Conservation (phyloP, 306 rosid genomes). For the Fragaria ananassa region DNA sequence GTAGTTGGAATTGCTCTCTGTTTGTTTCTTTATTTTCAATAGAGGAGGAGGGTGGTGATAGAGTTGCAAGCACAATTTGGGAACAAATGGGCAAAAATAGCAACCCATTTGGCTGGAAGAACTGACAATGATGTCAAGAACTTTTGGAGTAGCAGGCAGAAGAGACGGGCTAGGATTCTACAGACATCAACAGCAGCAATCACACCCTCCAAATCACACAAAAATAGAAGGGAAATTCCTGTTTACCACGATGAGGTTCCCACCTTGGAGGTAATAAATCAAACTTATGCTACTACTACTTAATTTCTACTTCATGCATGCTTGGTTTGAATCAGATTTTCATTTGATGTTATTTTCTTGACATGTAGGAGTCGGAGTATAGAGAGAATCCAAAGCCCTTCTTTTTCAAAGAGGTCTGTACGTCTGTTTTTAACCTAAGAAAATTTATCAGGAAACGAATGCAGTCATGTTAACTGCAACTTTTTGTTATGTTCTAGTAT, state of each 20-base stretch:
- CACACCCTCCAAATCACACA: slow-evolving; percentile 49
- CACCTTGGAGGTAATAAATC: slow-evolving; percentile 39
- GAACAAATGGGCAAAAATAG: slow-evolving; percentile 93
- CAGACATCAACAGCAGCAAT: slow-evolving; percentile 40
- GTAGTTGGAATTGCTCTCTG: not conserved
- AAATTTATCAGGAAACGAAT: not conserved
- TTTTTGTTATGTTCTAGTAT: not conserved
- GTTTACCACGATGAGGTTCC: slow-evolving; percentile 26
- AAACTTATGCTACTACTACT: not conserved
- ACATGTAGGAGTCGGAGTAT: not conserved
- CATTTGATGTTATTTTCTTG: not conserved
- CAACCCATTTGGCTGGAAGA: slow-evolving; percentile 68
- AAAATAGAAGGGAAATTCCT: slow-evolving; percentile 32
- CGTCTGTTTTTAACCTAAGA: not conserved
- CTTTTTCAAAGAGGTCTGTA: not conserved
- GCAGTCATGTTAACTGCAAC: not conserved
- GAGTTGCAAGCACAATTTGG: slow-evolving; percentile 82
- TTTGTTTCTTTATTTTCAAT: not conserved
- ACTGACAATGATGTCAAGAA: slow-evolving; percentile 94
- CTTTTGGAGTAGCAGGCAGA: slow-evolving; percentile 94
- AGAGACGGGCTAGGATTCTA: slow-evolving; percentile 72
- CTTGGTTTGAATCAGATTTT: not conserved
- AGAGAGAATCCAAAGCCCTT: not conserved
- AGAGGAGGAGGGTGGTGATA: slow-evolving; percentile 84
- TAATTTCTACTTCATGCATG: not conserved